Conservation (phyloP, 2,329 filamentous ascomycete species). For the Sporothrix pseudoabietina region DNA sequence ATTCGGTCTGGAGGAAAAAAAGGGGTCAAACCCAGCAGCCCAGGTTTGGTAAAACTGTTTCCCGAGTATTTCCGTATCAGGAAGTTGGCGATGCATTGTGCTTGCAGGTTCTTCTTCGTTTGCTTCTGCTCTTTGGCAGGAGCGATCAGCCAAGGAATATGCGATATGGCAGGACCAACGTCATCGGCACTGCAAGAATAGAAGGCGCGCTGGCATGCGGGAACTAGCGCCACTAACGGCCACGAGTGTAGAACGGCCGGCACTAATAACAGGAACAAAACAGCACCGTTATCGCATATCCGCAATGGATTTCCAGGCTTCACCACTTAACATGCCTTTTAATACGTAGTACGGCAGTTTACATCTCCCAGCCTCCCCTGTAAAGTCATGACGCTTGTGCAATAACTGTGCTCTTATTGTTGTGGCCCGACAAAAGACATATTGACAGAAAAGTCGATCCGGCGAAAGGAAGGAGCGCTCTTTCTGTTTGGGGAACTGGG, state of each 20-base stretch:
- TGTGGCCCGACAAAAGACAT: background rate
- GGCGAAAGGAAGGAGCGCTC: background rate
- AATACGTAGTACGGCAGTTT: background rate
- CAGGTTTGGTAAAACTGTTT: background rate
- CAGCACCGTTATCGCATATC: background rate
- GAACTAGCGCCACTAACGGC: conserved; percentile 22
- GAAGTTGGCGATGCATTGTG: background rate
- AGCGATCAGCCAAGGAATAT: background rate
- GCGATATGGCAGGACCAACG: conserved; percentile 26
- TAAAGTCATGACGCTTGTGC: background rate
- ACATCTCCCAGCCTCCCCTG: background rate
- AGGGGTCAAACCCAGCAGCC: background rate
- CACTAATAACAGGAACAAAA: conserved; percentile 13
- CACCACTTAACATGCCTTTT: background rate
- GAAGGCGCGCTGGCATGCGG: conserved; percentile 16
- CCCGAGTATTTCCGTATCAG: background rate
- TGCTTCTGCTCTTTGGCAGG: background rate
- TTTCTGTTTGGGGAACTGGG: background rate
- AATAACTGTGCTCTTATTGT: background rate
- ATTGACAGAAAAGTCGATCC: background rate
- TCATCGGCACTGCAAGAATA: conserved; percentile 18
- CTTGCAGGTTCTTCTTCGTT: background rate
- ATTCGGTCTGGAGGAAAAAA: background rate
- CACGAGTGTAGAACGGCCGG: background rate
- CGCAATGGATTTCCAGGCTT: background rate